Percentiles rank a stretch among this genome's conserved stretches.
Conservation (phyloP, 495 filamentous ascomycete genomes). For the Podospora didyma region DNA sequence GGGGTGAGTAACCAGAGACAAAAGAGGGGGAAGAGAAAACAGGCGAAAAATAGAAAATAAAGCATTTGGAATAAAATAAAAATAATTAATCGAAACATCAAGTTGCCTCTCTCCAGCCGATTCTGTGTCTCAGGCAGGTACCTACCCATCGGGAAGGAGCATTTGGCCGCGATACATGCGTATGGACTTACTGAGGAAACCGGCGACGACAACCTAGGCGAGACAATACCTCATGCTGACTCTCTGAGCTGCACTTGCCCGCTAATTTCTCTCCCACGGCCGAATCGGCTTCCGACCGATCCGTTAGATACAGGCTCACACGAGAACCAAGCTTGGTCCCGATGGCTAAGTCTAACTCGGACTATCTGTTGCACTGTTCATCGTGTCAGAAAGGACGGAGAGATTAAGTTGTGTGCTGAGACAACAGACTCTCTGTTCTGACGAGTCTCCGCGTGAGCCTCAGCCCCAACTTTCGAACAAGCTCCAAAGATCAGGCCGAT, state of each 20-base stretch:
- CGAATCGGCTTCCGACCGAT: background rate
- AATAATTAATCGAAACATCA: background rate
- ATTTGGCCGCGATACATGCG: background rate
- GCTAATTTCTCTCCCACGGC: background rate
- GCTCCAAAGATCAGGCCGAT: no score
- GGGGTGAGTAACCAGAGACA: no score
- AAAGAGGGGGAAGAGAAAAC: no score
- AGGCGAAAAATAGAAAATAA: no score
- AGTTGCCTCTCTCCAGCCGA: background rate
- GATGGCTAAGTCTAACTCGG: background rate
- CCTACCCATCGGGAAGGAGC: conserved; percentile 7
- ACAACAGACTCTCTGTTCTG: no score
- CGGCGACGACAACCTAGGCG: no score
- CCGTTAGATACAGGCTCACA: background rate
- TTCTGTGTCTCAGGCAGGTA: background rate
- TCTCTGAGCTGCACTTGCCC: background rate
- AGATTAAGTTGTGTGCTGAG: no score
- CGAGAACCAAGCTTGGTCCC: background rate
- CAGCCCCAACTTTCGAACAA: no score
- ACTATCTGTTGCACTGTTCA: background rate
- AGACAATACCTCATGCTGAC: no score
- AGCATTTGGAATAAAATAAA: background rate
- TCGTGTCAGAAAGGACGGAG: no score
- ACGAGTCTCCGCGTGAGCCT: no score
- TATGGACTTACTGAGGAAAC: no score